Evolutionary conservation across 345 rosid species (phyloP), one percentile per base, ranked within the genome.

Genomic region (Eucalyptus cloeziana): DNA sequence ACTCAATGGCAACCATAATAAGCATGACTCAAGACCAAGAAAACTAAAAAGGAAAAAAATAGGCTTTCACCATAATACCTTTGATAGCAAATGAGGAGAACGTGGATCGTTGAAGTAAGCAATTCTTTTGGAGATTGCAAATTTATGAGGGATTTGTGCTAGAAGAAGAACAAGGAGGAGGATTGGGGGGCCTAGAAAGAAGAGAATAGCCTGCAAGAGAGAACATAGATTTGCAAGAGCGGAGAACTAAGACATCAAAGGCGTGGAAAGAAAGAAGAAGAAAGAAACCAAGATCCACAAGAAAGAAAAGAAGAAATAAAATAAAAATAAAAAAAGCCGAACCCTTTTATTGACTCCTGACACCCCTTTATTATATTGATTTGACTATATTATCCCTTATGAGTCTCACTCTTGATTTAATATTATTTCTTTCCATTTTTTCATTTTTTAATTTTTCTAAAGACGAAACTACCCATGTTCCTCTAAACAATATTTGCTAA

Each of bases 351-450:
- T 56, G 11, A 25, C 30, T 56, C 62, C 1, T 21, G 5, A 56
- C 13, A 56, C 1, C 0, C 1, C 0, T 25, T 25, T 7, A 24
- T 56, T 10, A 0, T 24, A 56, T 56, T 24, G 30, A 4, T 56
- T 56, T 56, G 30, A 56, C 3, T 56, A 22, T 22, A 56, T 9
- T 56, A 56, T 56, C 13, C 1, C 1, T 4, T 22, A 2, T 24
- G 12, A 24, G 13, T 22, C 12, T 24, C 13, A 22, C 3, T 22
- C 27, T 24, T 56, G 1, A 24, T 24, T 56, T 56, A 10, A 56
- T 22, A 25, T 22, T 56, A 24, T 24, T 10, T 5, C 3, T 56
- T 56, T 56, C 30, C 30, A 1, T 56, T 56, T 56, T 24, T 56
- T 10, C 2, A 4, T 10, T 6, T 56, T 4, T 56, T 30, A 56